Percentiles rank a stretch among this genome's conserved stretches.
Evolutionary conservation across 176 grass and related monocot species (phyloP).

Genomic region (Guadua angustifolia): DNA sequence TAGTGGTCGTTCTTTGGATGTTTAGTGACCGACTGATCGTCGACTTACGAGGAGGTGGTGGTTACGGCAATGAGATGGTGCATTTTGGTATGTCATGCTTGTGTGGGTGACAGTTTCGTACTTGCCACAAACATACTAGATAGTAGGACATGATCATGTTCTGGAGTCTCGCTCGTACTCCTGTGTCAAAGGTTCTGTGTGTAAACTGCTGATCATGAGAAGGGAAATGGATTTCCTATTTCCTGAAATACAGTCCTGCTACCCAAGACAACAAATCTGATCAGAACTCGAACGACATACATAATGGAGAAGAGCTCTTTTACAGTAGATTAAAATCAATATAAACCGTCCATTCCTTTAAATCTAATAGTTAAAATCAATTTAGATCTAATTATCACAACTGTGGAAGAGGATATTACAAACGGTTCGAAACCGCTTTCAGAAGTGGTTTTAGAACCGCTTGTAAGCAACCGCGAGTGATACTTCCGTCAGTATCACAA

Average conservation of each 20-base stretch:
- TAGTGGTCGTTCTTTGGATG: not conserved
- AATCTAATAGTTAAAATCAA: too few relatives aligned
- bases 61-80: not conserved
- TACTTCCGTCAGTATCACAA: too few relatives aligned
- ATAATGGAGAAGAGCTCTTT: not conserved
- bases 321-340: too few relatives aligned
- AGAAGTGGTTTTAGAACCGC: too few relatives aligned
- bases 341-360: too few relatives aligned
- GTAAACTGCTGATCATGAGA: not conserved
- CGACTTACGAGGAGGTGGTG: not conserved
- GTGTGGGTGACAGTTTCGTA: not conserved
- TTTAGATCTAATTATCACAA: too few relatives aligned
- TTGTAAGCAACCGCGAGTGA: too few relatives aligned
- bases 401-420: too few relatives aligned
- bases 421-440: too few relatives aligned
- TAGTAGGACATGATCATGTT: constrained; percentile 10
- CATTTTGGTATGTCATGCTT: not conserved
- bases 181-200: not conserved
- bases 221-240: not conserved
- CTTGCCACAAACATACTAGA: not conserved
- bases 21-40: not conserved
- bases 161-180: not conserved
- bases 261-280: not conserved
- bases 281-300: not conserved
- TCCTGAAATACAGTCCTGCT: not conserved